Conservation (phyloP, 1,284 basidiomycete species). For the Agroathelia rolfsii region DNA sequence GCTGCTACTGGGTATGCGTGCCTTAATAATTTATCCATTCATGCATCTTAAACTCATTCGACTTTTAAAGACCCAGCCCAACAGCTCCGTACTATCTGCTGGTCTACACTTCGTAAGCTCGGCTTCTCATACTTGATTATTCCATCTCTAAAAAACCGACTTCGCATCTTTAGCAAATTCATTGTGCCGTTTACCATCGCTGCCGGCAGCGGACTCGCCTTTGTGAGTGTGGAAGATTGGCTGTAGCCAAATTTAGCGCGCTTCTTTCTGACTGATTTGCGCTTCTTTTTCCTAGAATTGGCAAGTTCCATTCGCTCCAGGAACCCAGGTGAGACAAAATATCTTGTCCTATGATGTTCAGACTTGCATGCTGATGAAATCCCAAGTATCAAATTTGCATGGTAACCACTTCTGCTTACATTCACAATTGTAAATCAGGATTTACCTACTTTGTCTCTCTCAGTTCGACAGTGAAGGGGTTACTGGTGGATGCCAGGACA, state of each 20-base stretch:
- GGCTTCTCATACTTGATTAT: background rate
- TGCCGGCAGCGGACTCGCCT: slow-evolving; percentile 28
- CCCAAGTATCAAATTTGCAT: slow-evolving; percentile 42
- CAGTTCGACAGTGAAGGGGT: slow-evolving; percentile 32
- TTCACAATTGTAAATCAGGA: background rate
- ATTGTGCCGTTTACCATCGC: slow-evolving; percentile 34
- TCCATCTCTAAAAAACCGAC: no score
- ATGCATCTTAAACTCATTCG: slow-evolving; percentile 5
- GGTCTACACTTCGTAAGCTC: slow-evolving; percentile 38
- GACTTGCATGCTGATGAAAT: background rate
- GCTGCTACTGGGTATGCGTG: slow-evolving; percentile 25
- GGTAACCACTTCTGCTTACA: slow-evolving; percentile 20
- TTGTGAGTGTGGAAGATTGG: no score
- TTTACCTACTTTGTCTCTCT: background rate
- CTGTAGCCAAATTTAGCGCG: background rate
- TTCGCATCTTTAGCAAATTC: slow-evolving; percentile 23
- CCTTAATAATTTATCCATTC: slow-evolving; percentile 3
- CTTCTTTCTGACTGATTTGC: background rate
- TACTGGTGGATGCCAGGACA: slow-evolving; percentile 37
- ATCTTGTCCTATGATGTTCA: background rate
- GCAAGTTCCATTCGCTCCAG: slow-evolving; percentile 38
- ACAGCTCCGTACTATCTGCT: slow-evolving; percentile 38
- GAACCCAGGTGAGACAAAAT: slow-evolving; percentile 36
- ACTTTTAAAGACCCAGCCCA: slow-evolving; percentile 33
- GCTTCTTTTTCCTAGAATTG: slow-evolving; percentile 26